A percentile compares a stretch with the other conserved stretches of the same genome.
phyloP scores from a whole-genome alignment of 2,329 filamentous ascomycete species.

The Colletotrichum cereale region DNA sequence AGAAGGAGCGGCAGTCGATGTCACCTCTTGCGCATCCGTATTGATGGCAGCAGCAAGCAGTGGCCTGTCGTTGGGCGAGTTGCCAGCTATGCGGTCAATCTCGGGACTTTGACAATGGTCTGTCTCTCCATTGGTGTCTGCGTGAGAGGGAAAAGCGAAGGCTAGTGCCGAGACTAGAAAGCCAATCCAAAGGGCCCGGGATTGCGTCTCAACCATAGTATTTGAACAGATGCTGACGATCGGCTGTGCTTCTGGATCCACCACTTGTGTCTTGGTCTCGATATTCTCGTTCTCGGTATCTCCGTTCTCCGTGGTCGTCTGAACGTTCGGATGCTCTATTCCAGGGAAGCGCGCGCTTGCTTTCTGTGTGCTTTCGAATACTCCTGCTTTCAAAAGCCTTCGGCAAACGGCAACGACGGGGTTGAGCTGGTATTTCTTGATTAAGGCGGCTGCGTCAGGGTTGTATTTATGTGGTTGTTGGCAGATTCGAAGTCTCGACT shows the following conservation, averaged over 20 bases:
- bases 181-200: not conserved
- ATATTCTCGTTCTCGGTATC: not conserved
- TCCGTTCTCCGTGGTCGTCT: not conserved
- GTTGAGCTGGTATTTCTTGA: not conserved
- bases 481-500: not conserved
- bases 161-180: not conserved
- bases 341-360: not conserved
- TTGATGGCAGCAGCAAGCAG: not conserved
- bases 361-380: not conserved
- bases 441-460: not conserved
- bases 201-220: not conserved
- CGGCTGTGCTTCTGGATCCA: not conserved
- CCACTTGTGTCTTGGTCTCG: not conserved
- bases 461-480: not conserved
- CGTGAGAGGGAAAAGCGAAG: not conserved
- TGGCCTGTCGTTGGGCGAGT: not conserved
- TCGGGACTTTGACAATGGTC: not conserved
- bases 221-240: not conserved
- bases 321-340: too few relatives aligned
- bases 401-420: not conserved
- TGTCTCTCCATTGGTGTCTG: not conserved
- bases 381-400: not conserved
- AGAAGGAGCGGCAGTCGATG: not conserved
- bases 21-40: not conserved
- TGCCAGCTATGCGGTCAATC: not conserved